Evolutionary conservation across 1,284 basidiomycete genomes (phyloP).

Genomic region (Rhodotorula sp.): DNA sequence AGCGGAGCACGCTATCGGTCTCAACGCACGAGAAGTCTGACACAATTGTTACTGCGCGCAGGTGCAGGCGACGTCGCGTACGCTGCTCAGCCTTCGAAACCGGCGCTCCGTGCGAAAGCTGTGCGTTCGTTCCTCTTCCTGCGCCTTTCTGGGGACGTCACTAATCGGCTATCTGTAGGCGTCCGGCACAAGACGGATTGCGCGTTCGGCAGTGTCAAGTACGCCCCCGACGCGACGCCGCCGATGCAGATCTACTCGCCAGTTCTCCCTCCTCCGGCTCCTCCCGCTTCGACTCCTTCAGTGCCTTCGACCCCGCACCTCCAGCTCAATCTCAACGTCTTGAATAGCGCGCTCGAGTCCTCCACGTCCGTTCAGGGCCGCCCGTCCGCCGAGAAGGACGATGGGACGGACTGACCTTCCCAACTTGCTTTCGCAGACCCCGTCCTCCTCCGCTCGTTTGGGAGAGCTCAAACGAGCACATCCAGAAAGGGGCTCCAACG

Average conservation of each 20-base stretch:
- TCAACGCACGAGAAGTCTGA: background rate
- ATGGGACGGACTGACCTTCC: background rate
- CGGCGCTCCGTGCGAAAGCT: slow-evolving; percentile 13
- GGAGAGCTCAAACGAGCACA: slow-evolving; percentile 2
- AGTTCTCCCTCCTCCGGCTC: slow-evolving; percentile 8
- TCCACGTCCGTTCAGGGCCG: background rate
- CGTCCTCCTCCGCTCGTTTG: slow-evolving; percentile 20
- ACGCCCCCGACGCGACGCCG: background rate
- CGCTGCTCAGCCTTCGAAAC: slow-evolving; percentile 22
- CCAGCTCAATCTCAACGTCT: background rate
- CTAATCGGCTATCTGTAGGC: too few relatives aligned
- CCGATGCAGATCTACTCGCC: slow-evolving; percentile 7
- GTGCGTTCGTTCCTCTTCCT: background rate
- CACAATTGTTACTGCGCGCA: background rate
- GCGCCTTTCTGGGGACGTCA: too few relatives aligned
- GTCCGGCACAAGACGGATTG: background rate
- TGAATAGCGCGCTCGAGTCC: background rate
- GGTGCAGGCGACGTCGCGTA: slow-evolving; percentile 10
- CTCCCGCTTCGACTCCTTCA: background rate
- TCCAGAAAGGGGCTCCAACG: background rate
- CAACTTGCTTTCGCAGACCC: background rate
- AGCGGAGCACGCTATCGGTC: background rate
- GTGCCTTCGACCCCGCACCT: accelerated
- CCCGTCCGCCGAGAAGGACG: background rate
- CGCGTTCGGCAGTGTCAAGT: slow-evolving; percentile 7